These are phyloP conservation scores for Kwoniella sp. DNA, from an alignment of 768 basidiomycete species.

Conservation along the genomic window DNA sequence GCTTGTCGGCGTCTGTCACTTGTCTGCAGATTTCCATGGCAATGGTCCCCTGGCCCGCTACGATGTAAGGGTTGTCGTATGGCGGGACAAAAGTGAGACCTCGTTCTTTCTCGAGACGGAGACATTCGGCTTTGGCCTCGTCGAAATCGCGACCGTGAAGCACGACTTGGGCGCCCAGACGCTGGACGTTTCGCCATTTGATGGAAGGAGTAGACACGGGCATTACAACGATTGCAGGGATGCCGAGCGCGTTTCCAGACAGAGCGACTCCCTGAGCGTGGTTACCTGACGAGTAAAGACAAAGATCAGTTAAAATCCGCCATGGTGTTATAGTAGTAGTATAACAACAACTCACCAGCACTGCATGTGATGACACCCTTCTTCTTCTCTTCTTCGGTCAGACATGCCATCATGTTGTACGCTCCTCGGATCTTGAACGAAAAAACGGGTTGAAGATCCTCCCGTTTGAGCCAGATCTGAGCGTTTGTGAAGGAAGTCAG, in stretches of 20 bases:
- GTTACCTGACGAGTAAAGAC: conserved; percentile 67
- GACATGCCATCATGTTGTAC: conserved; percentile 95
- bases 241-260: conserved; percentile 79
- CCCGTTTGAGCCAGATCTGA: conserved; percentile 87
- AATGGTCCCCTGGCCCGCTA: conserved; percentile 94
- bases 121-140: conserved; percentile 92
- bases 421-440: conserved; percentile 99
- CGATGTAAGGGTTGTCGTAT: conserved; percentile 94
- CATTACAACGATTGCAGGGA: conserved; percentile 99
- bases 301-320: neutral
- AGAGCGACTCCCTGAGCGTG: conserved; percentile 98
- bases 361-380: conserved; percentile 98
- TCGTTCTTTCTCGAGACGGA: conserved; percentile 73
- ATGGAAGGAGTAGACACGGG: conserved; percentile 91
- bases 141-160: conserved; percentile 92
- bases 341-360: conserved; percentile 96
- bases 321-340: neutral
- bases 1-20: conserved; percentile 66
- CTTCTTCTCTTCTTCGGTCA: conserved; percentile 87
- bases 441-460: conserved; percentile 91
- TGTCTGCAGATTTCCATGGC: conserved; percentile 96
- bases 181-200: conserved; percentile 93
- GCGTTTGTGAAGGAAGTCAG: neutral
- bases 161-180: conserved; percentile 91
- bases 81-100: conserved; percentile 90